Conservation (phyloP, 441 rosid genomes). For the Jatropha podagrica region DNA sequence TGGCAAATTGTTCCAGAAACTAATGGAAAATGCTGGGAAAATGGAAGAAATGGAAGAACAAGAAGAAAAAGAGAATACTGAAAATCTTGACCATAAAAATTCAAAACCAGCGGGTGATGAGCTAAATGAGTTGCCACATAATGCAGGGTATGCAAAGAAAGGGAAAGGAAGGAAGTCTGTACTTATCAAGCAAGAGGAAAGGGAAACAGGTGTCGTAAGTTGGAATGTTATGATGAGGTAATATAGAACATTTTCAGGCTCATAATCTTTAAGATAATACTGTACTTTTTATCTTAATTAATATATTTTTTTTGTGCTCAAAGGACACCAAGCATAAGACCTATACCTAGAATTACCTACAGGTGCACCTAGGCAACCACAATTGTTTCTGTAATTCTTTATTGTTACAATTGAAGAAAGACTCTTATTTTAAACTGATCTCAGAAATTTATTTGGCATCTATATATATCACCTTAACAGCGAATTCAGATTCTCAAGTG, state of each 20-base stretch:
- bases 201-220: slow-evolving; percentile 87
- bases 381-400: neutral
- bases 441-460: neutral
- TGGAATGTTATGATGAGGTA: slow-evolving; percentile 94
- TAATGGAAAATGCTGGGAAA: slow-evolving; percentile 98
- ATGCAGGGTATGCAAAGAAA: slow-evolving; percentile 39
- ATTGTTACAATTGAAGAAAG: neutral
- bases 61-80: slow-evolving; percentile 25
- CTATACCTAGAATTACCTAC: neutral
- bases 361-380: neutral
- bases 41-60: slow-evolving; percentile 68
- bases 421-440: neutral
- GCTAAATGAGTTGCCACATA: slow-evolving; percentile 32
- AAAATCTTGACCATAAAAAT: slow-evolving; percentile 29
- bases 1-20: slow-evolving; percentile 72
- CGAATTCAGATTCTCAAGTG: no score
- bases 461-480: neutral
- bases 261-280: neutral
- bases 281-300: neutral
- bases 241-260: neutral
- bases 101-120: slow-evolving; percentile 37
- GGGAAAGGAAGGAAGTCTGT: slow-evolving; percentile 65
- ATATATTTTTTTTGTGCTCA: no score
- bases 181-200: slow-evolving; percentile 90
- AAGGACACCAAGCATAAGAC: neutral